phyloP scores from a whole-genome alignment of 495 filamentous ascomycete species.

The Aspergillus incahuasiensis region DNA sequence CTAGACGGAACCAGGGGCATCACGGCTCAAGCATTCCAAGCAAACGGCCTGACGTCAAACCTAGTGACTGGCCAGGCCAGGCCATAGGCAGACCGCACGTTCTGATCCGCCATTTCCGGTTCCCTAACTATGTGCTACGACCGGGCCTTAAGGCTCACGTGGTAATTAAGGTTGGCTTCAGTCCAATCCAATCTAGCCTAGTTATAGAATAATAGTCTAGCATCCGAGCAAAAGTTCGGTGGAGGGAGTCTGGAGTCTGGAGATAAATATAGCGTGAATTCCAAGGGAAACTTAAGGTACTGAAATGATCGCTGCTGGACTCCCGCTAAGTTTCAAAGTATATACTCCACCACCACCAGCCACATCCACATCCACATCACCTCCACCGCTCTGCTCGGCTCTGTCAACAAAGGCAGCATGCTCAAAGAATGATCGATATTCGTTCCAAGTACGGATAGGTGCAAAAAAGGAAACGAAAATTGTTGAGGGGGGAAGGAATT shows the following conservation, averaged over 20 bases:
- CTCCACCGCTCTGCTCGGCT: background rate
- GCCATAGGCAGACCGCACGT: background rate
- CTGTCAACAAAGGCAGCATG: background rate
- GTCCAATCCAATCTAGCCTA: background rate
- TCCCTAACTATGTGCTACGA: too few relatives aligned
- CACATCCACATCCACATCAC: background rate
- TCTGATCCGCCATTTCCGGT: background rate
- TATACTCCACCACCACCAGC: slow-evolving; percentile 9
- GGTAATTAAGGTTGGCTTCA: background rate
- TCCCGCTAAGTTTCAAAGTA: slow-evolving; percentile 16
- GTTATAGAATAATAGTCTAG: too few relatives aligned
- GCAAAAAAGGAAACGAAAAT: too few relatives aligned
- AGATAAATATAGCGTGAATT: background rate
- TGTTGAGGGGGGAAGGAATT: too few relatives aligned
- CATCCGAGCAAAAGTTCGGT: too few relatives aligned
- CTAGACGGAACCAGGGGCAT: too few relatives aligned
- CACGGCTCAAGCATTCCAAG: background rate
- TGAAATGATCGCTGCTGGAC: slow-evolving; percentile 6
- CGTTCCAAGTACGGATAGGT: too few relatives aligned
- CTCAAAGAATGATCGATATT: too few relatives aligned
- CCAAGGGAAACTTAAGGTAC: background rate
- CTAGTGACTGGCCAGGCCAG: background rate
- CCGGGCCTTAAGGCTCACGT: background rate
- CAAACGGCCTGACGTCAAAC: background rate
- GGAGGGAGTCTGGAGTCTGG: too few relatives aligned